These are phyloP conservation scores for Gelatoporia subvermispora DNA, from an alignment of 768 basidiomycete genomes.

Conservation along the genomic window DNA sequence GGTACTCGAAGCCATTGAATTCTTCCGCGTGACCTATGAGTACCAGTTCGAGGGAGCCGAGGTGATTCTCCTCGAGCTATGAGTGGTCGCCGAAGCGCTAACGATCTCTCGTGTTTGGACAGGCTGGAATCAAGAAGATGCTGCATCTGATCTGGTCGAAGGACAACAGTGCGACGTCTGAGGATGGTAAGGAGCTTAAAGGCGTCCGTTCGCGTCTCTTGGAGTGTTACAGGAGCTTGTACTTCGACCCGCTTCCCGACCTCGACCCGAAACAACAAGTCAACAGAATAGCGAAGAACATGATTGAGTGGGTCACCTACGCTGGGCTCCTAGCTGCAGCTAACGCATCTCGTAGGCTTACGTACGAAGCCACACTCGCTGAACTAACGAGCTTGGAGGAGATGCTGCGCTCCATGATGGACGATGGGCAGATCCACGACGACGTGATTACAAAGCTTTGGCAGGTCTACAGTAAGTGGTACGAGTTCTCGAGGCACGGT, in stretches of 20 bases:
- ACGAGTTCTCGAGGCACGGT: neutral
- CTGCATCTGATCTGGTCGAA: conserved; percentile 96
- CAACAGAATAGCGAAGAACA: conserved; percentile 90
- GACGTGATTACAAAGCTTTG: conserved; percentile 91
- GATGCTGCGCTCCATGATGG: conserved; percentile 96
- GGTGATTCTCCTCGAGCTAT: conserved; percentile 32
- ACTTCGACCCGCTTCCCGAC: conserved; percentile 79
- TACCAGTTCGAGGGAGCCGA: conserved; percentile 79
- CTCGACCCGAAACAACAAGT: conserved; percentile 81
- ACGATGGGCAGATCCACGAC: conserved; percentile 72
- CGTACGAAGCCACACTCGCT: conserved; percentile 88
- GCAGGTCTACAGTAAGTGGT: conserved; percentile 85
- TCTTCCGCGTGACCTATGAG: conserved; percentile 77
- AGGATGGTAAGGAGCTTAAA: conserved; percentile 75
- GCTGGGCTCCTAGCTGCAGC: neutral
- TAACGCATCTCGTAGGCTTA: conserved; percentile 50
- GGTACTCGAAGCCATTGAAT: conserved; percentile 82
- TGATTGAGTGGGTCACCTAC: conserved; percentile 74
- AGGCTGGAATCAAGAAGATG: conserved; percentile 94
- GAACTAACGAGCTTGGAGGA: conserved; percentile 95
- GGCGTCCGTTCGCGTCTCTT: conserved; percentile 83
- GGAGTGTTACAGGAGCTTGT: conserved; percentile 83
- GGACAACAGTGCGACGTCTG: conserved; percentile 77
- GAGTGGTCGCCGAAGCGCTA: neutral
- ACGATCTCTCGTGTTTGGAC: neutral